Evolutionary conservation across 495 filamentous ascomycete species (phyloP).

Genomic region (Hyphodiscus hymeniophilus): DNA sequence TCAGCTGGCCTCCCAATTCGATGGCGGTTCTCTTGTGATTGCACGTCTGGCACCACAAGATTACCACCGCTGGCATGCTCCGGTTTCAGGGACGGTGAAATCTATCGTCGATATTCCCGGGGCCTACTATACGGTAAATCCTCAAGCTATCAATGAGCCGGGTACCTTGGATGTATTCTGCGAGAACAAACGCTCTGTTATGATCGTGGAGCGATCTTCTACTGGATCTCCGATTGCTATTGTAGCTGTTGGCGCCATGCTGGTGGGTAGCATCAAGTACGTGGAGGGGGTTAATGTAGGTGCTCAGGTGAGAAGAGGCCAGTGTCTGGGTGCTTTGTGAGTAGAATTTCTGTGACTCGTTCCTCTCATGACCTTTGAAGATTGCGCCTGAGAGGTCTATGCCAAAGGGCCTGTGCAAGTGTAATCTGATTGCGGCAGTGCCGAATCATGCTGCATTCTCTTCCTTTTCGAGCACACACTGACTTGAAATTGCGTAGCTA

Average conservation of each 20-base stretch:
- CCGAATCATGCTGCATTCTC: too few relatives aligned
- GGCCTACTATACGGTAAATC: conserved; percentile 27
- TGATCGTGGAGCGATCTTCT: conserved; percentile 26
- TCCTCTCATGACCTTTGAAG: too few relatives aligned
- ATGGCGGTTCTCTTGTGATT: conserved; percentile 33
- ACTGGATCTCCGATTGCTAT: conserved; percentile 29
- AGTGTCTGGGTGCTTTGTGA: conserved; percentile 30
- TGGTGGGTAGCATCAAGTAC: conserved; percentile 35
- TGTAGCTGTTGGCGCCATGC: conserved; percentile 35
- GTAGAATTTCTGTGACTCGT: not conserved
- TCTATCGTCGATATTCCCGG: conserved; percentile 27
- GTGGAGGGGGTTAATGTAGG: conserved; percentile 26
- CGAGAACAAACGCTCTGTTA: conserved; percentile 33
- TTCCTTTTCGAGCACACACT: not conserved
- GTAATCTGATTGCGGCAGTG: too few relatives aligned
- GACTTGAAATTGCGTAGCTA: not conserved
- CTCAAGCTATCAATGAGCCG: conserved; percentile 36
- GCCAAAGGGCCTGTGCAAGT: too few relatives aligned
- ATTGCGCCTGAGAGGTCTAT: too few relatives aligned
- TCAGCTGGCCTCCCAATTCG: conserved; percentile 27
- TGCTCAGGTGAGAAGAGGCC: conserved; percentile 28
- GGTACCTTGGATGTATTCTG: conserved; percentile 36
- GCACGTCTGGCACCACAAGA: conserved; percentile 35
- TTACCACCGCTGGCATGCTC: conserved; percentile 42
- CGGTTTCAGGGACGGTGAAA: conserved; percentile 30